A percentile compares a stretch with the other conserved stretches of the same genome.
These are phyloP conservation scores for Colletotrichum neosansevieriae DNA, from an alignment of 2,329 filamentous ascomycete species.

Conservation along the genomic window DNA sequence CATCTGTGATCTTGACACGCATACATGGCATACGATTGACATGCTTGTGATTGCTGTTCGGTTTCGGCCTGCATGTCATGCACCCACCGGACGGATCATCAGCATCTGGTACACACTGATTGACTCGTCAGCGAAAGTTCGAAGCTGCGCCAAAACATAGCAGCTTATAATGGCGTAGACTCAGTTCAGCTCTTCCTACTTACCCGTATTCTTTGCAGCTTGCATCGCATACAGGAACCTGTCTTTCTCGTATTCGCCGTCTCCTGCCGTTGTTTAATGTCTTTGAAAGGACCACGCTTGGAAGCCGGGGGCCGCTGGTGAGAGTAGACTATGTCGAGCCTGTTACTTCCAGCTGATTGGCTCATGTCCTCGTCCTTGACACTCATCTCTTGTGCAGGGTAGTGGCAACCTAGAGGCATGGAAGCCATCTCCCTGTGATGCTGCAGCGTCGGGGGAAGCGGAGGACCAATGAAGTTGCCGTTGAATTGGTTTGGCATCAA, in stretches of 20 bases:
- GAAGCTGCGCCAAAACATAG: not conserved
- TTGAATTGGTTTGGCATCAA: conserved; percentile 17
- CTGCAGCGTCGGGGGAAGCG: conserved; percentile 18
- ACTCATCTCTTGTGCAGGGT: conserved; percentile 42
- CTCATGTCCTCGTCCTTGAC: conserved; percentile 31
- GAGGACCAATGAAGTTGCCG: conserved; percentile 22
- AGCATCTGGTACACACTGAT: conserved; percentile 66
- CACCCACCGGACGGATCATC: conserved; percentile 62
- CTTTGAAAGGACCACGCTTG: conserved; percentile 66
- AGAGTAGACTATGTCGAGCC: conserved; percentile 50
- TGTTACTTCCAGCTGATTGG: not conserved
- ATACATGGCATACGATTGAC: conserved; percentile 68
- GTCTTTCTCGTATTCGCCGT: conserved; percentile 70
- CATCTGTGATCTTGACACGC: conserved; percentile 71
- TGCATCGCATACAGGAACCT: conserved; percentile 70
- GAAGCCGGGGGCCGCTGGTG: conserved; percentile 53
- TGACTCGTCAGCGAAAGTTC: not conserved
- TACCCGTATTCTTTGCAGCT: conserved; percentile 73
- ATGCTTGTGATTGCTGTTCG: conserved; percentile 54
- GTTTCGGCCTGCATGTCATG: conserved; percentile 63
- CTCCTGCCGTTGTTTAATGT: conserved; percentile 61
- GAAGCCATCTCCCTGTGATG: conserved; percentile 14
- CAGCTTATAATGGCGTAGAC: not conserved
- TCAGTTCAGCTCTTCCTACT: conserved; percentile 45
- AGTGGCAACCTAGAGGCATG: conserved; percentile 8